These are phyloP conservation scores for Chrysosporium queenslandicum DNA, from an alignment of 2,329 filamentous ascomycete genomes.

Conservation along the genomic window DNA sequence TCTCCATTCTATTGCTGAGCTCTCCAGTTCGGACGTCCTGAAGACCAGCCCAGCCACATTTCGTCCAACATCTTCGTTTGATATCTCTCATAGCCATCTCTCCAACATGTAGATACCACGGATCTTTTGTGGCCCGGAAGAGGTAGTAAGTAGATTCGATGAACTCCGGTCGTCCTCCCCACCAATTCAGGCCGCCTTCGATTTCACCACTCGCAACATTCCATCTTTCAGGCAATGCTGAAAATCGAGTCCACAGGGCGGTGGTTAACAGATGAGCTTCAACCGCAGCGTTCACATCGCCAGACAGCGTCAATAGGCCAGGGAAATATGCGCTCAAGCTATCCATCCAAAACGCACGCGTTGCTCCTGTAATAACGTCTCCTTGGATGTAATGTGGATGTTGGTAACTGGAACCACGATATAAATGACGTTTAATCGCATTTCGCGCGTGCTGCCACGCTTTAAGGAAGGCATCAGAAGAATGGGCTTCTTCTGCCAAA, in stretches of 20 bases:
- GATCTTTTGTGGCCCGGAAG: constrained; percentile 86
- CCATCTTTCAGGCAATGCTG: constrained; percentile 90
- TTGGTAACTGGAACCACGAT: constrained; percentile 61
- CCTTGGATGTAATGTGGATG: constrained; percentile 91
- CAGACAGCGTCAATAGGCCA: constrained; percentile 72
- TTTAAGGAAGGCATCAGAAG: constrained; percentile 65
- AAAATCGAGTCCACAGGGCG: constrained; percentile 87
- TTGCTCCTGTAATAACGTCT: constrained; percentile 76
- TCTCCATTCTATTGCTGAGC: constrained; percentile 91
- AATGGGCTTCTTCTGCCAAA: constrained; percentile 55
- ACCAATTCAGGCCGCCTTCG: constrained; percentile 83
- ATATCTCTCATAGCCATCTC: constrained; percentile 93
- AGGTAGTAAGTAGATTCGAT: constrained; percentile 94
- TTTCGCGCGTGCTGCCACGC: constrained; percentile 79
- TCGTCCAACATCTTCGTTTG: constrained; percentile 74
- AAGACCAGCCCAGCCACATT: constrained; percentile 87
- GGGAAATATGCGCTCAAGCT: constrained; percentile 93
- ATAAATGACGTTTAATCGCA: constrained; percentile 84
- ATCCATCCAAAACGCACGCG: constrained; percentile 88
- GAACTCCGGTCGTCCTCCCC: constrained; percentile 90
- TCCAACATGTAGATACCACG: constrained; percentile 90
- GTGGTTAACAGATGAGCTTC: constrained; percentile 84
- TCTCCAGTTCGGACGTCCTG: constrained; percentile 75
- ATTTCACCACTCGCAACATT: constrained; percentile 74
- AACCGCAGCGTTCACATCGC: constrained; percentile 82